Evolutionary conservation across 495 filamentous ascomycete species (phyloP).

Genomic region (Penicillium canescens): DNA sequence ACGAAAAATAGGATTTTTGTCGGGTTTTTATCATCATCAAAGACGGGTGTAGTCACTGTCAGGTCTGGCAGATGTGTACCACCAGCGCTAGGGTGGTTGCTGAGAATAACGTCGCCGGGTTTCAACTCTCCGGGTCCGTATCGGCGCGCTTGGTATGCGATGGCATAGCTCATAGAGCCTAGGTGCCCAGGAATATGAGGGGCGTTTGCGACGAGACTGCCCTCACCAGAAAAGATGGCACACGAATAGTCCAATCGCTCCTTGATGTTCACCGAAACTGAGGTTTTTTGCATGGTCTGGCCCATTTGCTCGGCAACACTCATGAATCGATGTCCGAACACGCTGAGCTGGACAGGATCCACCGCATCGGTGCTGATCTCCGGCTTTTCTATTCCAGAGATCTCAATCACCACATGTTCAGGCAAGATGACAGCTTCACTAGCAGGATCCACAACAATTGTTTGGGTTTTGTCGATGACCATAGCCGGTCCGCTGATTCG

Average conservation of each 20-base stretch:
- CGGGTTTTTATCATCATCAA: constrained; percentile 62
- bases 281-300: constrained; percentile 91
- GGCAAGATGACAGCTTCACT: no score
- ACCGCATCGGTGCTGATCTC: constrained; percentile 51
- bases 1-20: constrained; percentile 91
- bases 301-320: constrained; percentile 99
- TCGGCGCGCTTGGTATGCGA: constrained; percentile 77
- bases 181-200: constrained; percentile 94
- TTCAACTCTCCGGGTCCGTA: constrained; percentile 88
- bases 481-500: constrained; percentile 84
- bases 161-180: constrained; percentile 92
- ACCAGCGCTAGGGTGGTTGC: constrained; percentile 93
- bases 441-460: constrained; percentile 81
- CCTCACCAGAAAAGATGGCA: constrained; percentile 85
- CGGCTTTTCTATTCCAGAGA: constrained; percentile 52
- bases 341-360: constrained; percentile 88
- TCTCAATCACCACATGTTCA: constrained; percentile 11
- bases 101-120: constrained; percentile 89
- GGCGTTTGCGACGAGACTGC: constrained; percentile 90
- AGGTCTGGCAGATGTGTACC: constrained; percentile 91
- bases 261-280: constrained; percentile 97
- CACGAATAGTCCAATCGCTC: constrained; percentile 97
- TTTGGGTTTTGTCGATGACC: constrained; percentile 93
- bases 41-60: constrained; percentile 88
- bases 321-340: constrained; percentile 98